A percentile compares a stretch with the other conserved stretches of the same genome.
phyloP scores from a whole-genome alignment of 306 rosid genomes.

The Gleditsia sinensis region DNA sequence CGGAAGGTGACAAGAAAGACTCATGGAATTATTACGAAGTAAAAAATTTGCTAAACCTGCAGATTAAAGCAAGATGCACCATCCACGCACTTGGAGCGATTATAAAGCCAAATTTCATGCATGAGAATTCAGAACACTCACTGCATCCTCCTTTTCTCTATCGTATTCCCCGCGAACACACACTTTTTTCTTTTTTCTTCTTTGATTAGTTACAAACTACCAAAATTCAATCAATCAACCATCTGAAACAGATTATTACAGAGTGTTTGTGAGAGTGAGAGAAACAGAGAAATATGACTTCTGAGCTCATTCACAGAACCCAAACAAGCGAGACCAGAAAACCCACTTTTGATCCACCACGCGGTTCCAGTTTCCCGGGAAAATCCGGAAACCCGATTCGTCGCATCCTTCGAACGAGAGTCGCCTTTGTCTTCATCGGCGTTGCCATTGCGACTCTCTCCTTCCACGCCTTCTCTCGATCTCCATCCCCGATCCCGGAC shows the following conservation, averaged over 20 bases:
- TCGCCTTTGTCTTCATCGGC: slow-evolving; percentile 39
- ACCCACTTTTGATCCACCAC: background rate
- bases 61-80: slow-evolving; percentile 3
- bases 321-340: slow-evolving; percentile 19
- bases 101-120: slow-evolving; percentile 68
- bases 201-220: background rate
- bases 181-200: background rate
- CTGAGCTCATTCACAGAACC: slow-evolving; percentile 55
- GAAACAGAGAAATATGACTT: slow-evolving; percentile 22
- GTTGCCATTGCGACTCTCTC: slow-evolving; percentile 33
- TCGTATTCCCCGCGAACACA: background rate
- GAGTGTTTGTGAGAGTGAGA: background rate
- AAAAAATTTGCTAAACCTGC: background rate
- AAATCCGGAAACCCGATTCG: too few relatives aligned
- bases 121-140: slow-evolving; percentile 33
- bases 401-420: slow-evolving; percentile 6
- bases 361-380: background rate
- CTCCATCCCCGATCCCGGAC: background rate
- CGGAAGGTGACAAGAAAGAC: background rate
- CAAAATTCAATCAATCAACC: background rate
- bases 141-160: background rate
- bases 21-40: background rate
- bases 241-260: background rate
- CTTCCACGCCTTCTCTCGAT: slow-evolving; percentile 42
- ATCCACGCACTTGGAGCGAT: slow-evolving; percentile 52